Base-by-base conservation (phyloP, 2,329 filamentous ascomycete species). In the Pseudodiploospora longispora region DNA sequence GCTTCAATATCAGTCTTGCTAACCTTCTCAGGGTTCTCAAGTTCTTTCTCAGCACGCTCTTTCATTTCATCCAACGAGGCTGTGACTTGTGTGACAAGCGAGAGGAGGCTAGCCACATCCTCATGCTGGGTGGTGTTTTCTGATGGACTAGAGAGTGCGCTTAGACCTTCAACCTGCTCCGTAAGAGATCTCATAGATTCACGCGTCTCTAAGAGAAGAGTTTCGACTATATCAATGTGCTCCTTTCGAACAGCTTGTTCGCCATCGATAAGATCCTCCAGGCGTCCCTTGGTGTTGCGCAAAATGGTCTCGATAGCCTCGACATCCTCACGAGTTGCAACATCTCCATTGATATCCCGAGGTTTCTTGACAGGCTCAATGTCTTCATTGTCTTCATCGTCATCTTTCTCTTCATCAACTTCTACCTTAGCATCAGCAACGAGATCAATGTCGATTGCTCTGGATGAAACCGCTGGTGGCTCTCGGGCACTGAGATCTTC, bases 301-400 rank as follows among this genome's bases (percentile, higher is more conserved):
- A 97, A 74, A 40, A 97, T 81, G 0, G 85, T 94, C 63, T 96
- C 91, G 47, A 97, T 90, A 8, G 88, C 88, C 49, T 91, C 81
- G 0, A 90, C 87, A 54, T 97, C 90, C 52, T 95, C 88, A 59
- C 87, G 68, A 60, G 52, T 72, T 55, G 53, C 72, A 56, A 47
- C 67, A 45, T 73, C 66, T 5, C 55, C 53, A 10, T 46, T 52
- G 6, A 41, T 38, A n/a, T 37, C 41, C 29, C 27, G 42, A 19
- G 19, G 19, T 19, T 19, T 19, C 42, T 40, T 44, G n/a, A 86
- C 69, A 6, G 75, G 72, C 8, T 73, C 74, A 7, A 42, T 36
- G 10, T 40, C 48, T 34, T 39, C 36, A 33, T 38, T 12, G 6
- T 7, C 10, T 48, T 85, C 78, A 6, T 86, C 12, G 6, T 28